Percentiles rank a stretch among this genome's conserved stretches.
Evolutionary conservation across 345 rosid genomes (phyloP).

Genomic region (Citrus reticulata): DNA sequence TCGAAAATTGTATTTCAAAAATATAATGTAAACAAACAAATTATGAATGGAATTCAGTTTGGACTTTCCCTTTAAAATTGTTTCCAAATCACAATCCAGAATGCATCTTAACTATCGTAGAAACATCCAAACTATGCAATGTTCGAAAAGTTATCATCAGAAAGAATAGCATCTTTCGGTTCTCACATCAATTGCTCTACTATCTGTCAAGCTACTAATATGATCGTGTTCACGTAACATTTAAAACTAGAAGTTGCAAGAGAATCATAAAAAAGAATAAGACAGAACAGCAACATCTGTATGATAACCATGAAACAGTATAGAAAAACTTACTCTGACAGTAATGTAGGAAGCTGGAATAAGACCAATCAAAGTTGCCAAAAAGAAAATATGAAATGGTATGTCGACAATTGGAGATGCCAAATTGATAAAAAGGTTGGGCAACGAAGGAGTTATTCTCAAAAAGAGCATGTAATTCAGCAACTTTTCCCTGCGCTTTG

Average conservation of each 20-base stretch:
- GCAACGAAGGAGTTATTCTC: constrained; percentile 91
- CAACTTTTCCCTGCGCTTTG: constrained; percentile 85
- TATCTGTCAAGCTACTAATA: background rate
- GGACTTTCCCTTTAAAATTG: background rate
- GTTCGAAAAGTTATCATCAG: background rate
- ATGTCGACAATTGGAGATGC: constrained; percentile 97
- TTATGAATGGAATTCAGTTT: background rate
- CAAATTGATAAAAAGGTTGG: constrained; percentile 95
- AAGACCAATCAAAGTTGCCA: constrained; percentile 85
- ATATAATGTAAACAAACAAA: background rate
- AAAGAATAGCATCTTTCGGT: background rate
- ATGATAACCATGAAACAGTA: constrained; percentile 5
- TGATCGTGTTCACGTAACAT: background rate
- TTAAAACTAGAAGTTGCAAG: background rate
- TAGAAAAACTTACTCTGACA: constrained; percentile 58
- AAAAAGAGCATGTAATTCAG: constrained; percentile 95
- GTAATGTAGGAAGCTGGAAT: constrained; percentile 93
- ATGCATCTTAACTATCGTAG: background rate
- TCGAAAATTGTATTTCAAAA: background rate
- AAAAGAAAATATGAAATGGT: constrained; percentile 92
- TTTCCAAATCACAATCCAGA: background rate
- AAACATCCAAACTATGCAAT: background rate
- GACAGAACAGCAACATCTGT: background rate
- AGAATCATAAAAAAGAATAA: background rate
- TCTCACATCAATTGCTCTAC: background rate